phyloP scores from a whole-genome alignment of 2,329 filamentous ascomycete species.

The Plenodomus biglobosus region DNA sequence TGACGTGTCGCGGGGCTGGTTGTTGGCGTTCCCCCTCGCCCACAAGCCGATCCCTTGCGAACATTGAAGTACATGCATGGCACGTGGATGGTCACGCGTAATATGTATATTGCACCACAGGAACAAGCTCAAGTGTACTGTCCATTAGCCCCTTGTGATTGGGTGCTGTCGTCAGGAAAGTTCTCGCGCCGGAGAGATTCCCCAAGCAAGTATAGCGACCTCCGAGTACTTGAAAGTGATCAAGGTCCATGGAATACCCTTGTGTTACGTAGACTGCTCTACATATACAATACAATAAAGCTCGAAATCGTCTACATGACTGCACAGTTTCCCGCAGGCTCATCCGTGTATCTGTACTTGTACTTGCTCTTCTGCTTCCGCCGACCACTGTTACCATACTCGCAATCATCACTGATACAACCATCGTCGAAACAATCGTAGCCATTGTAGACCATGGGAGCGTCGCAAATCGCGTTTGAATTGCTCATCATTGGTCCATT shows the following conservation, averaged over 20 bases:
- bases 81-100: not conserved
- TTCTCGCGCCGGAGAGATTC: not conserved
- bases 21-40: not conserved
- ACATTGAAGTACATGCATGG: too few species aligned
- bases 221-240: not conserved
- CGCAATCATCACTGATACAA: constrained; percentile 5
- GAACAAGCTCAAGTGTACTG: not conserved
- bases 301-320: constrained; percentile 29
- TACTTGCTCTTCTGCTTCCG: constrained; percentile 16
- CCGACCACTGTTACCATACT: constrained; percentile 4
- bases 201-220: not conserved
- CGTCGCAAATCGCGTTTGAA: constrained; percentile 6
- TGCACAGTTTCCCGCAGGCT: constrained; percentile 22
- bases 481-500: constrained; percentile 1
- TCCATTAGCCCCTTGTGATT: not conserved
- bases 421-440: constrained; percentile 8
- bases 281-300: too few species aligned
- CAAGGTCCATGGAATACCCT: too few species aligned
- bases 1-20: not conserved
- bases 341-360: constrained; percentile 22
- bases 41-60: not conserved
- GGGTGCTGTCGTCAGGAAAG: not conserved
- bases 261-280: too few species aligned
- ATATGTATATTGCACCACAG: not conserved
- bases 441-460: constrained; percentile 7